Evolutionary conservation across 106 monocot genomes (phyloP).

Genomic region (Cymbidium sinense): DNA sequence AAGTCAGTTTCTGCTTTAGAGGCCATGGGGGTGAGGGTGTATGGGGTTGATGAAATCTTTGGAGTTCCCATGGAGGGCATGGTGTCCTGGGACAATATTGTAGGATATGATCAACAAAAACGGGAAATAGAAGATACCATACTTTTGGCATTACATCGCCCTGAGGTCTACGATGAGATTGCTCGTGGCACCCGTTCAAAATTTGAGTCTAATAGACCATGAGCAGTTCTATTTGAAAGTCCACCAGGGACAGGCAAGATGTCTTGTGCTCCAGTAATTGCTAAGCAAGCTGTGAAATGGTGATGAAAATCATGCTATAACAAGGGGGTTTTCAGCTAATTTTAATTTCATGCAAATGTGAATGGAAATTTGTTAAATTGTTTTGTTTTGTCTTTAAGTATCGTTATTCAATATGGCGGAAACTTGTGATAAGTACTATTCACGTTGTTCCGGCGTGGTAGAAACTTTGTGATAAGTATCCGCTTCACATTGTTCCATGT

Average conservation of each 20-base stretch:
- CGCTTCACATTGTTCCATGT: no score
- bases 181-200: conserved; percentile 81
- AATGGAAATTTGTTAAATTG: no score
- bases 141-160: conserved; percentile 69
- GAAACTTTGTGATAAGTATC: no score
- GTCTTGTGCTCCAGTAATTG: conserved; percentile 90
- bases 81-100: conserved; percentile 90
- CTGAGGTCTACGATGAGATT: conserved; percentile 93
- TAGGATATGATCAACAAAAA: conserved; percentile 94
- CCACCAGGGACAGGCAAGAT: conserved; percentile 98
- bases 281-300: conserved; percentile 88
- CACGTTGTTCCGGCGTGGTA: no score
- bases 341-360: no score
- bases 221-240: conserved; percentile 94
- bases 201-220: conserved; percentile 90
- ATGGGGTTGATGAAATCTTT: conserved; percentile 58
- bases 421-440: no score
- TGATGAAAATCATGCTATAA: no score
- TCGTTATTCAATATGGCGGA: no score
- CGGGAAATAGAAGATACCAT: conserved; percentile 94
- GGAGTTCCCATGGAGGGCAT: conserved; percentile 36
- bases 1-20: conserved; percentile 66
- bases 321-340: no score
- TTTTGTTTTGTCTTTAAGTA: no score
- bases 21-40: conserved; percentile 91